Evolutionary conservation across 306 rosid genomes (phyloP).

Genomic region (Fragaria iinumae): DNA sequence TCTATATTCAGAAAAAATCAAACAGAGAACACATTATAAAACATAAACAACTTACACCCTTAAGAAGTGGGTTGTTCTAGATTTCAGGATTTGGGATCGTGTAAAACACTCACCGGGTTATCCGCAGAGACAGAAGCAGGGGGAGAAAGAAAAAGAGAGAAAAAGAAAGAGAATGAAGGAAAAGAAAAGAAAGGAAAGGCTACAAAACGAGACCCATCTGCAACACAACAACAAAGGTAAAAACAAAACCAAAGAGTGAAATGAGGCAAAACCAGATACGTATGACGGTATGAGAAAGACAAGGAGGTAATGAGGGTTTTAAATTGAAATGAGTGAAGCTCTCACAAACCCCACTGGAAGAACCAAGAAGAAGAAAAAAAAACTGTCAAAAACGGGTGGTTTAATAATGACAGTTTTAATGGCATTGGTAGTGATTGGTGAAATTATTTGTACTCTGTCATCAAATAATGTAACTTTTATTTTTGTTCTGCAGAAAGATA

Average conservation of each 20-base stretch:
- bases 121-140: constrained; percentile 55
- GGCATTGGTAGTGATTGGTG: constrained; percentile 4
- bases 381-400: background rate
- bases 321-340: background rate
- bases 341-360: background rate
- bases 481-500: background rate
- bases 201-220: constrained; percentile 38
- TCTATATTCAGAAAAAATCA: background rate
- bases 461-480: background rate
- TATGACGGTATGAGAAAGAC: background rate
- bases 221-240: constrained; percentile 38
- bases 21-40: background rate
- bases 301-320: background rate
- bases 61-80: constrained; percentile 37
- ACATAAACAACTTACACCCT: constrained; percentile 20
- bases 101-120: constrained; percentile 48
- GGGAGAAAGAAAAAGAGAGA: background rate
- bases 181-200: constrained; percentile 15
- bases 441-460: background rate
- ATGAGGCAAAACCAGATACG: constrained; percentile 21
- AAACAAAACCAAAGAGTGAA: constrained; percentile 25
- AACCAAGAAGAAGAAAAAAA: background rate
- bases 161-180: background rate
- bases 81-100: constrained; percentile 34
- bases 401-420: constrained; percentile 8